A percentile compares a stretch with the other conserved stretches of the same genome.
phyloP scores from a whole-genome alignment of 2,329 filamentous ascomycete genomes.

The Byssoonygena ceratinophila region DNA sequence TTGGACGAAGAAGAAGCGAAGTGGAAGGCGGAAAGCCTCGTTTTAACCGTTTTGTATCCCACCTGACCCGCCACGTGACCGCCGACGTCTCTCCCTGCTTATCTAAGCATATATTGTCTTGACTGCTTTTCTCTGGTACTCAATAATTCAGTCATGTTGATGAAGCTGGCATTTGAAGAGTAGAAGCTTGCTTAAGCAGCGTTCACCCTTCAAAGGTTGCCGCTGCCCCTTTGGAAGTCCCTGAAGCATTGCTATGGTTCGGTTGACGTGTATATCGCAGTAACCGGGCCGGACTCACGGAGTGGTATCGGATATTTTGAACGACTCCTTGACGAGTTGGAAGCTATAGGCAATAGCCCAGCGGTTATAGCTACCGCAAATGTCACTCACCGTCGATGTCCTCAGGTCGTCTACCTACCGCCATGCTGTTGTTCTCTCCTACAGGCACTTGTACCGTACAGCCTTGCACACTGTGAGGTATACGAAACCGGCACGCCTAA shows the following conservation, averaged over 20 bases:
- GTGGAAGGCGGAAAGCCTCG: not conserved
- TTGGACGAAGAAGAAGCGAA: not conserved
- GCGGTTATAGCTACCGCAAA: not conserved
- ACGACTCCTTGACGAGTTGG: no score
- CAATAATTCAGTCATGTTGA: no score
- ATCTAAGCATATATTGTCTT: not conserved
- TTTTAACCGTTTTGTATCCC: not conserved
- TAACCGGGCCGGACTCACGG: not conserved
- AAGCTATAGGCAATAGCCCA: not conserved
- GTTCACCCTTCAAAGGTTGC: no score
- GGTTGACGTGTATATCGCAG: not conserved
- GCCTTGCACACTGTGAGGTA: slow-evolving; percentile 47
- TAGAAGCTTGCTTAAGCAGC: not conserved
- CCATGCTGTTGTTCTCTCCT: slow-evolving; percentile 40
- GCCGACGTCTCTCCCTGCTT: not conserved
- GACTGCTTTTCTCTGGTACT: not conserved
- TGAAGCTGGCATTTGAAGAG: no score
- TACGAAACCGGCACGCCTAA: slow-evolving; percentile 47
- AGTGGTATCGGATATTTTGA: no score
- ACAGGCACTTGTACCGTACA: slow-evolving; percentile 47
- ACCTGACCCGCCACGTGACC: slow-evolving; percentile 1
- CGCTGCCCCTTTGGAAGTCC: not conserved
- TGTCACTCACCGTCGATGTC: slow-evolving; percentile 15
- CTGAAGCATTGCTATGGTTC: not conserved
- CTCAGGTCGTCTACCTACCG: slow-evolving; percentile 17